A percentile compares a stretch with the other conserved stretches of the same genome.
These are phyloP conservation scores for Otatea glauca DNA, from an alignment of 176 grass and related monocot genomes.

Conservation along the genomic window DNA sequence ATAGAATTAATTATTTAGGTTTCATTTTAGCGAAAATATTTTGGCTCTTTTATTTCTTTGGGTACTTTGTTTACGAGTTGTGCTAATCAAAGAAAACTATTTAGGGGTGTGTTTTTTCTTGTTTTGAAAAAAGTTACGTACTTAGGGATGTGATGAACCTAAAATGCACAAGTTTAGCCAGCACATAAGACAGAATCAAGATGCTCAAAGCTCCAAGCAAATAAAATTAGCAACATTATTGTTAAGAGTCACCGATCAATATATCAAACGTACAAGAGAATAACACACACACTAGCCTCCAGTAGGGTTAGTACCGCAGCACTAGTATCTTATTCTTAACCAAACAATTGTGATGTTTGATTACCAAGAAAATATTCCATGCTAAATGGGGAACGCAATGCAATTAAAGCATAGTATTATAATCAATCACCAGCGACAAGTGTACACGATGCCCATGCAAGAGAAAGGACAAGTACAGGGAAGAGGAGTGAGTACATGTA, in stretches of 20 bases:
- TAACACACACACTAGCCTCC: background rate
- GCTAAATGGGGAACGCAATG: background rate
- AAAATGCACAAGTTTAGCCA: background rate
- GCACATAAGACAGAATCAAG: background rate
- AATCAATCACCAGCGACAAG: background rate
- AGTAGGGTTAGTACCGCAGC: background rate
- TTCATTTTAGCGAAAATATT: too few species aligned
- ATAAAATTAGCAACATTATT: background rate
- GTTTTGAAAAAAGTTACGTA: background rate
- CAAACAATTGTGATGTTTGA: background rate
- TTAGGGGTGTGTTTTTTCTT: background rate
- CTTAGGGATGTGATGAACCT: background rate
- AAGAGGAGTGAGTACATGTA: background rate
- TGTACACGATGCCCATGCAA: background rate
- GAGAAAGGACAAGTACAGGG: background rate
- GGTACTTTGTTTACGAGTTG: too few species aligned
- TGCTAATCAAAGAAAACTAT: background rate
- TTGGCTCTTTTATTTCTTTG: too few species aligned
- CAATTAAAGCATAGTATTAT: background rate
- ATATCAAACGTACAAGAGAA: background rate
- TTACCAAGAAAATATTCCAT: slow-evolving; percentile 3
- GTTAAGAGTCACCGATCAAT: slow-evolving; percentile 1
- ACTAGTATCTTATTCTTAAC: background rate
- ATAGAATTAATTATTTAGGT: too few species aligned
- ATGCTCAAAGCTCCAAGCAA: background rate